Evolutionary conservation across 257 asterid species (phyloP).

Genomic region (Rauvolfia tetraphylla): DNA sequence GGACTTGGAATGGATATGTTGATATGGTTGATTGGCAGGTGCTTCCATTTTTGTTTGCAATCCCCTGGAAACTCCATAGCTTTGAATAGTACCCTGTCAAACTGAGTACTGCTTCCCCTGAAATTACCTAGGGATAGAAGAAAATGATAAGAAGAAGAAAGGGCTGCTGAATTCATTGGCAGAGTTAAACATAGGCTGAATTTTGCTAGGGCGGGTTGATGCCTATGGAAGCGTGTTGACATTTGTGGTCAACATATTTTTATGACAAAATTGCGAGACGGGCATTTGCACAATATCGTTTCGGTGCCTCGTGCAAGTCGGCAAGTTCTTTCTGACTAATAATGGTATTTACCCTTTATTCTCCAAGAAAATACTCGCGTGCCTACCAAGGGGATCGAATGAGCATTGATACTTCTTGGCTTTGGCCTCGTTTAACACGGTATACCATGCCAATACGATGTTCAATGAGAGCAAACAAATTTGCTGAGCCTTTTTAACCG

Average conservation of each 20-base stretch:
- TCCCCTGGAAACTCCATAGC: too few relatives aligned
- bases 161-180: background rate
- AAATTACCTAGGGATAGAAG: background rate
- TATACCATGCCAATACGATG: too few relatives aligned
- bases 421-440: too few relatives aligned
- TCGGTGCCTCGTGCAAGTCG: background rate
- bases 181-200: background rate
- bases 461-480: too few relatives aligned
- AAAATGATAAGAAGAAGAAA: background rate
- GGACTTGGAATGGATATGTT: conserved; percentile 2
- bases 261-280: background rate
- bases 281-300: background rate
- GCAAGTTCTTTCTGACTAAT: background rate
- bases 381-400: too few relatives aligned
- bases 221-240: background rate
- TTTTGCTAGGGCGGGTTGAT: background rate
- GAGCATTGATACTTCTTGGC: too few relatives aligned
- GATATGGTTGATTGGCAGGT: background rate
- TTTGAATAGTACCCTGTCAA: background rate
- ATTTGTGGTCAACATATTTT: background rate
- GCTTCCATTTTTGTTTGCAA: background rate
- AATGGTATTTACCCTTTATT: too few relatives aligned
- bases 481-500: too few relatives aligned
- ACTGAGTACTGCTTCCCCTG: background rate
- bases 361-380: too few relatives aligned